Base-by-base conservation (phyloP, 768 basidiomycete species). In the Neoboletus subvelutipes region DNA sequence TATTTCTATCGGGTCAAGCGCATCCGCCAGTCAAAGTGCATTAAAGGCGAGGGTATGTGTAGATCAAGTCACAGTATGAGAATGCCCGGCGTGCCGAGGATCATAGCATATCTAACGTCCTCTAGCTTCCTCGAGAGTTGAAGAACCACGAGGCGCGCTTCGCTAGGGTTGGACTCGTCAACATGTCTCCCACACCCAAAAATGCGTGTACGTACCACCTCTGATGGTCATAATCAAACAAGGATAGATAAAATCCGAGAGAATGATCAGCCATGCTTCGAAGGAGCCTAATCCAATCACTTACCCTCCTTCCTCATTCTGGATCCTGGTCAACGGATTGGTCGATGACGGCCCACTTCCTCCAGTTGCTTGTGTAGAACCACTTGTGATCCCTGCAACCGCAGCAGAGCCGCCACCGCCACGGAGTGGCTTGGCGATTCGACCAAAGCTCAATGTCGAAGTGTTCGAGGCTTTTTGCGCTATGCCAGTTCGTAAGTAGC, bases 91-190 rank as follows among this genome's bases (percentile, higher is more conserved):
- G 22, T 47, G 57, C 54, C 62, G 55, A 51, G 57, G 49, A 63
- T 54, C 54, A n/a, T 40, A 48, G 52, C 45, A 55, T 36, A 40
- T 52, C 61, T 54, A 58, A 55, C 45, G 37, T 54, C 51, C 59
- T 61, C 66, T 67, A 75, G 60, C 66, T 67, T 82, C 76, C 87
- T 71, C 88, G 86, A 63, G 89, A 86, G 72, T 87, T 89, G 80
- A 94, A 94, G 76, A 94, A 94, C 92, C 92, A 94, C 56, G 92
- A 94, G 51, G 92, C 90, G 59, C 92, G 90, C 77, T 94, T 94
- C 62, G 89, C 90, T 91, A 74, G 39, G 64, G 68, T 58, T 47
- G 36, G 70, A 75, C 75, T 33, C 31, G 67, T 69, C 54, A 70
- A 47, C 48, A 56, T 61, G 51, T 50, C 40, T 55, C 50, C 54